Evolutionary conservation across 108 stramenopile genomes (phyloP).

Genomic region (Pseudonitzschia pungens): DNA sequence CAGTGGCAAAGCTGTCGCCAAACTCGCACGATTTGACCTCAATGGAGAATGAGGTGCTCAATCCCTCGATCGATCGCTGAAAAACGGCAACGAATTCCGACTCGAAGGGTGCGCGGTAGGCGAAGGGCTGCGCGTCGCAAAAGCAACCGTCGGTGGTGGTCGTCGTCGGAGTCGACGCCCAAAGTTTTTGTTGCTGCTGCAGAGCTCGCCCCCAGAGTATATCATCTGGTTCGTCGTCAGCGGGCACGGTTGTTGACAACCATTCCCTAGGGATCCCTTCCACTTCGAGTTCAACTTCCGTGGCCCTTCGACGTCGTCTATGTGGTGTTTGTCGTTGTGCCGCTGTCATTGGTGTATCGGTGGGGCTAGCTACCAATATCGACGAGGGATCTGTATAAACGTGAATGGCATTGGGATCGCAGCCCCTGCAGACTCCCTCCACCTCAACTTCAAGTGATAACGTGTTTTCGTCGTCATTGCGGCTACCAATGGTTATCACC

Average conservation of each 20-base stretch:
- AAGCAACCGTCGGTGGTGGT: background rate
- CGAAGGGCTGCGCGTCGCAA: background rate
- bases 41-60: background rate
- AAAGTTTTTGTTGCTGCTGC: background rate
- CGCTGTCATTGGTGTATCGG: too few species aligned
- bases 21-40: background rate
- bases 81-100: background rate
- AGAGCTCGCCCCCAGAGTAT: too few species aligned
- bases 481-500: background rate
- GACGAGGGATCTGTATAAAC: constrained; percentile 2
- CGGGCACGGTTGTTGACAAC: too few species aligned
- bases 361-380: background rate
- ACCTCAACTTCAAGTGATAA: constrained; percentile 13
- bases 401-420: too few species aligned
- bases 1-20: background rate
- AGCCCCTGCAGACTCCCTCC: constrained; percentile 3
- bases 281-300: too few species aligned
- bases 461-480: background rate
- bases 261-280: too few species aligned
- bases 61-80: background rate
- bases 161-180: background rate
- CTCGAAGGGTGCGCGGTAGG: background rate
- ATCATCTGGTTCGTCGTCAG: too few species aligned
- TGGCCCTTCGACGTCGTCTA: too few species aligned
- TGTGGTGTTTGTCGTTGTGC: too few species aligned